Percentiles rank a stretch among this genome's conserved stretches.
Evolutionary conservation across 345 rosid genomes (phyloP).

Genomic region (Brassica rapa): DNA sequence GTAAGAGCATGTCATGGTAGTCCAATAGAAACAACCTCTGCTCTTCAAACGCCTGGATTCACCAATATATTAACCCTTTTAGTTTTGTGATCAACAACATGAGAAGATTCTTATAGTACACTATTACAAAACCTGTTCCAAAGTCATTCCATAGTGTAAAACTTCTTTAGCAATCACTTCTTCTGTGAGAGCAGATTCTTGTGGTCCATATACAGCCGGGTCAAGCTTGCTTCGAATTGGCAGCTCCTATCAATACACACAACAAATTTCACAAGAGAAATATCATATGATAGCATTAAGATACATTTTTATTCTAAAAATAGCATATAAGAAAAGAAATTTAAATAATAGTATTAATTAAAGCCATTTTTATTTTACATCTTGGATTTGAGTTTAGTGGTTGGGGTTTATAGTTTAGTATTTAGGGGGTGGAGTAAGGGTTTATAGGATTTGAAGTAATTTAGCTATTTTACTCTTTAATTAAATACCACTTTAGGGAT

Average conservation of each 20-base stretch:
- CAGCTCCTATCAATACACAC: conserved; percentile 58
- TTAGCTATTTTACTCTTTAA: too few species aligned
- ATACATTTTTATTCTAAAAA: background rate
- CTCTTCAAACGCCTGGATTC: conserved; percentile 77
- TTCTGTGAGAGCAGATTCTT: conserved; percentile 75
- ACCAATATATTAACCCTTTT: conserved; percentile 8
- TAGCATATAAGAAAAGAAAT: background rate
- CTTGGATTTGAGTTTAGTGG: background rate
- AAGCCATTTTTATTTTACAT: background rate
- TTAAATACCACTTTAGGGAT: too few species aligned
- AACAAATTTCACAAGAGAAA: background rate
- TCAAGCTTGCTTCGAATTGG: conserved; percentile 89
- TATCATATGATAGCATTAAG: background rate
- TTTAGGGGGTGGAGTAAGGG: too few species aligned
- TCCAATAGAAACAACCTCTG: conserved; percentile 78
- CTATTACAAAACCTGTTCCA: conserved; percentile 61
- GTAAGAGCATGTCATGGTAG: conserved; percentile 85
- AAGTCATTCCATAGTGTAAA: conserved; percentile 66
- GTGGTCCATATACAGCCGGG: conserved; percentile 74
- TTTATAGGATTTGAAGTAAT: too few species aligned
- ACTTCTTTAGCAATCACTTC: conserved; percentile 62
- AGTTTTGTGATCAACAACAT: background rate
- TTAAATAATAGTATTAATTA: too few species aligned
- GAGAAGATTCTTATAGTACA: background rate
- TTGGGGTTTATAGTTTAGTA: background rate